Evolutionary conservation across 2,329 filamentous ascomycete species (phyloP), one percentile per base, ranked within the genome.

Genomic region (Cytospora paraplurivora): DNA sequence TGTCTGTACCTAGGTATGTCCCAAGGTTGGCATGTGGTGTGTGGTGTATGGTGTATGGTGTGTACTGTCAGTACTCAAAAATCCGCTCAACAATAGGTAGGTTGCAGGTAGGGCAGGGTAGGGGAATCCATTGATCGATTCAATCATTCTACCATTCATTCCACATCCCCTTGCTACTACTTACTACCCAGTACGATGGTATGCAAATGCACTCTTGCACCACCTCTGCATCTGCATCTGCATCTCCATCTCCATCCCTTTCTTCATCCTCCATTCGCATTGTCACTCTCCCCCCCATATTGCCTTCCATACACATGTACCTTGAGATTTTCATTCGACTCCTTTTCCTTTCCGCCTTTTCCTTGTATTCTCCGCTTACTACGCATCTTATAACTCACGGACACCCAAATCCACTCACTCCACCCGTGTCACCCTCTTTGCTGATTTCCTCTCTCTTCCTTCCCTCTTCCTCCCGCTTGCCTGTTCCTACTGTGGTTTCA

Each of bases 101-200:
- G 27, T 27, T 27, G 27, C 27, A 27, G 27, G 27, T 27, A 3
- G 27, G 27, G 27, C 27, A 27, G 27, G 27, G 27, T 4, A 27
- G 27, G 27, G 27, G 27, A 15, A 44, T 44, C 41, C 41, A n/a
- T 44, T 37, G 3, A 13, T 37, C 6, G 17, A 15, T 27, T 27
- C 27, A 7, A 17, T 1, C 38, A 41, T 58, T 59, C 47, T 17
- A 62, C 38, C 57, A 61, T 67, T 47, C 57, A 52, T 56, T 47
- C 54, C 60, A 62, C 56, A 62, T 59, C 61, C 61, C 63, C 63
- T 65, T 64, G 59, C 62, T 55, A 37, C 52, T 56, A 52, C 60
- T 54, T 55, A 47, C 60, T 53, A 44, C 41, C 41, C 41, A 44
- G 41, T 44, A 44, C 41, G n/a, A 17, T 44, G 41, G 41, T 44